A percentile compares a stretch with the other conserved stretches of the same genome.
phyloP scores from a whole-genome alignment of 2,329 filamentous ascomycete species.

The Cordyceps cateniannulata region DNA sequence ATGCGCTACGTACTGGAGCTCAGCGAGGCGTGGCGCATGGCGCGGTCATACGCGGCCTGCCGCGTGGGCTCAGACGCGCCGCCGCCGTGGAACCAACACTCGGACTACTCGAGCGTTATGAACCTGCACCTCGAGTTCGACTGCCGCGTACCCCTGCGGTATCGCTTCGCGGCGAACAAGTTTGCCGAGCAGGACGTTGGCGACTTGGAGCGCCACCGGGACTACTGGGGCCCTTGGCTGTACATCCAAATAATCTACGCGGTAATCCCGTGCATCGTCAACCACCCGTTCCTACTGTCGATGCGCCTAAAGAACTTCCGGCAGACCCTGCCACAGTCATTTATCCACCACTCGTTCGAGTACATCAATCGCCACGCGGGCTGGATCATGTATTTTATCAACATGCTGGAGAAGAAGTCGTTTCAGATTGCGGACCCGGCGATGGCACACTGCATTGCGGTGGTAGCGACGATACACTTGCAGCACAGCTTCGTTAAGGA shows the following conservation, averaged over 20 bases:
- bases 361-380: conserved; percentile 43
- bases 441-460: conserved; percentile 39
- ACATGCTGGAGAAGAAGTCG: conserved; percentile 34
- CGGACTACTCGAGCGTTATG: conserved; percentile 45
- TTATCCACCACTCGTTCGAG: conserved; percentile 47
- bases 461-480: conserved; percentile 47
- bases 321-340: conserved; percentile 45
- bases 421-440: conserved; percentile 34
- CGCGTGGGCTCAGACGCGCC: conserved; percentile 36
- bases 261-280: conserved; percentile 45
- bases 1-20: conserved; percentile 37
- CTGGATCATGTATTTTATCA: conserved; percentile 48
- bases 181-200: conserved; percentile 35
- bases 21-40: conserved; percentile 41
- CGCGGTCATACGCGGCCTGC: conserved; percentile 38
- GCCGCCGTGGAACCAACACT: conserved; percentile 38
- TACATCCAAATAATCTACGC: conserved; percentile 47
- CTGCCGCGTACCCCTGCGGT: conserved; percentile 41
- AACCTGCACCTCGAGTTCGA: conserved; percentile 45
- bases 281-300: conserved; percentile 47
- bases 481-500: conserved; percentile 43
- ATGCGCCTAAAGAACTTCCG: conserved; percentile 46
- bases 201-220: conserved; percentile 36
- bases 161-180: conserved; percentile 44
- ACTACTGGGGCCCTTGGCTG: conserved; percentile 49